These are phyloP conservation scores for Penicillium arizonense DNA, from an alignment of 495 filamentous ascomycete species.

Conservation along the genomic window DNA sequence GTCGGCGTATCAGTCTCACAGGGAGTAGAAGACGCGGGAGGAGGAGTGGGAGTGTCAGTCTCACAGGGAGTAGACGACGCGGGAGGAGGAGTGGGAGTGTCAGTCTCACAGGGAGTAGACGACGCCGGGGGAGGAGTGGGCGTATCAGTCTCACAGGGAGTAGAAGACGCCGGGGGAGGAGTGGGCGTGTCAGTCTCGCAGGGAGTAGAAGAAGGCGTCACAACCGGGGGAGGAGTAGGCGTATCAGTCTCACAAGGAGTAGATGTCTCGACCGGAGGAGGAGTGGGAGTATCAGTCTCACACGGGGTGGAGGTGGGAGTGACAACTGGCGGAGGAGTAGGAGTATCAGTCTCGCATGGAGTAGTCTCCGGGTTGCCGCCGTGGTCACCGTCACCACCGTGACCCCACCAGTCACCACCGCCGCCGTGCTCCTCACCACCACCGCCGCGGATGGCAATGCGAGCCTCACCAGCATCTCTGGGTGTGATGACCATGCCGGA, in stretches of 20 bases:
- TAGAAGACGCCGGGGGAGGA: conserved; percentile 3
- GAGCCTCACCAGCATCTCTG: conserved; percentile 11
- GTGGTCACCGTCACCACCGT: neutral
- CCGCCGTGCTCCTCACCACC: conserved; percentile 3
- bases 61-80: conserved; percentile 14
- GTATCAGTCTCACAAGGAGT: conserved; percentile 9
- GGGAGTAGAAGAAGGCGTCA: conserved; percentile 8
- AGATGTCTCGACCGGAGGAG: neutral
- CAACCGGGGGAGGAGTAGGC: conserved; percentile 5
- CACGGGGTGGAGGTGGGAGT: conserved; percentile 2
- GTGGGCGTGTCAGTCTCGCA: conserved; percentile 12
- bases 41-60: conserved; percentile 9
- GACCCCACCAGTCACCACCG: conserved; percentile 1
- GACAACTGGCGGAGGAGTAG: conserved; percentile 3
- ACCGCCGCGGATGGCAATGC: conserved; percentile 10
- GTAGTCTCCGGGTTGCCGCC: conserved; percentile 1
- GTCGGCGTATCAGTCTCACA: conserved; percentile 17
- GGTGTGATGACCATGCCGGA: conserved; percentile 17
- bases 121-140: neutral
- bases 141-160: conserved; percentile 9
- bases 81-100: neutral
- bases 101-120: conserved; percentile 3
- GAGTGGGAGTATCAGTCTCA: conserved; percentile 9
- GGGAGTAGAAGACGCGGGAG: conserved; percentile 11
- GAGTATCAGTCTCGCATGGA: conserved; percentile 10